phyloP scores from a whole-genome alignment of 345 rosid species.

The Populus tremula region DNA sequence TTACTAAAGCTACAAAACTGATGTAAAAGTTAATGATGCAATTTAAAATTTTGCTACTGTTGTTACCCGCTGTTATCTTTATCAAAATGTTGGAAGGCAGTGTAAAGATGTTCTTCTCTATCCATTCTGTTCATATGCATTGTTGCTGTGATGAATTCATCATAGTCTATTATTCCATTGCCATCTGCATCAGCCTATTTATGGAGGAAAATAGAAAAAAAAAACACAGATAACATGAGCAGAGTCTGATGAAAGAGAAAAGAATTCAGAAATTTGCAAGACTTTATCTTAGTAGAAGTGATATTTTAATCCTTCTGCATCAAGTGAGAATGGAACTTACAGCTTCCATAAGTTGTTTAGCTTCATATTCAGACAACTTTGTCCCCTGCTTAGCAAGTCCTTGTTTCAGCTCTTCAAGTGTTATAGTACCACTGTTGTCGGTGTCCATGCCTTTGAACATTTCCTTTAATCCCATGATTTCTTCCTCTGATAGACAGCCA shows the following conservation, averaged over 20 bases:
- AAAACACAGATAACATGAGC: not conserved
- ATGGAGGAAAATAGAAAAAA: not conserved
- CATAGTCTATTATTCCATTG: constrained; percentile 75
- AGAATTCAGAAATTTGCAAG: not conserved
- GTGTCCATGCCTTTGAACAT: constrained; percentile 91
- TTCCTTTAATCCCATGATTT: constrained; percentile 94
- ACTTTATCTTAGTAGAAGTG: not conserved
- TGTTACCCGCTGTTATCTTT: constrained; percentile 84
- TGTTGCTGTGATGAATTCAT: constrained; percentile 76
- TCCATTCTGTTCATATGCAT: constrained; percentile 80
- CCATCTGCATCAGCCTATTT: constrained; percentile 87
- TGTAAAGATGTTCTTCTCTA: constrained; percentile 70
- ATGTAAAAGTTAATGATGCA: not conserved
- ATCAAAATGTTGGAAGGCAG: constrained; percentile 83
- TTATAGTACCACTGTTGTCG: constrained; percentile 84
- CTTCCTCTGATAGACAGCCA: constrained; percentile 94
- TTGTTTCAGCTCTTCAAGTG: constrained; percentile 84
- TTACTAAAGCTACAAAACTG: not conserved
- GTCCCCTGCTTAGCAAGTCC: constrained; percentile 97
- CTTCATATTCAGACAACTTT: constrained; percentile 78
- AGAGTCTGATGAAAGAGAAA: not conserved
- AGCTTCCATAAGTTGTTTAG: constrained; percentile 86
- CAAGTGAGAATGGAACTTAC: constrained; percentile 40
- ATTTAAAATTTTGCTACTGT: not conserved
- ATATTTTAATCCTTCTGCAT: not conserved